Evolutionary conservation across 2,329 filamentous ascomycete genomes (phyloP).

Genomic region (Colletotrichum sp.): DNA sequence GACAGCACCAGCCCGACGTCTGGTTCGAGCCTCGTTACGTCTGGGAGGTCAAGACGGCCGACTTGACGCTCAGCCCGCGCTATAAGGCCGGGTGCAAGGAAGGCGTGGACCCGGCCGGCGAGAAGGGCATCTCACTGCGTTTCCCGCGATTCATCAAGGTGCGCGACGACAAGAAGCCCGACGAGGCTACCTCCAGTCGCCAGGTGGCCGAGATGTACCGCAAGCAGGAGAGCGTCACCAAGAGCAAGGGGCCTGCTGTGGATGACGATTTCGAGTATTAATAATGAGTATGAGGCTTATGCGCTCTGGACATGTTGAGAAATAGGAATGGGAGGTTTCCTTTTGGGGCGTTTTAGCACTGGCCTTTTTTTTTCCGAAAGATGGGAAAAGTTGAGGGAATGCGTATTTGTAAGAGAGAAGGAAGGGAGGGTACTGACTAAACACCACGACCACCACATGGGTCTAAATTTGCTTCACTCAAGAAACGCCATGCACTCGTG

Average conservation of each 20-base stretch:
- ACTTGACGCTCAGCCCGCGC: slow-evolving; percentile 88
- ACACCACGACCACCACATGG: neutral
- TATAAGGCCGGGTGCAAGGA: slow-evolving; percentile 92
- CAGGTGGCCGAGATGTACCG: slow-evolving; percentile 97
- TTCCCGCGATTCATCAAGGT: slow-evolving; percentile 94
- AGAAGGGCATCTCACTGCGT: slow-evolving; percentile 82
- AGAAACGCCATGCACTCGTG: neutral
- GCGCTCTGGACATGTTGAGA: neutral
- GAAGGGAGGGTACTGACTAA: neutral
- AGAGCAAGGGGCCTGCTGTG: slow-evolving; percentile 83
- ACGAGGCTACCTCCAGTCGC: slow-evolving; percentile 81
- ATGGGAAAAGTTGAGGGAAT: neutral
- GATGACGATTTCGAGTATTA: slow-evolving; percentile 99
- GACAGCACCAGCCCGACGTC: slow-evolving; percentile 94
- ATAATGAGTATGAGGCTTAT: slow-evolving; percentile 41
- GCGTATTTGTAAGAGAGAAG: neutral
- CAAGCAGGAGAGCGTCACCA: slow-evolving; percentile 88
- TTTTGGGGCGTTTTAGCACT: neutral
- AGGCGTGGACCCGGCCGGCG: slow-evolving; percentile 72
- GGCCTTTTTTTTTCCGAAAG: neutral
- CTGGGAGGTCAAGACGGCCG: slow-evolving; percentile 98
- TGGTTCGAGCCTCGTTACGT: slow-evolving; percentile 97
- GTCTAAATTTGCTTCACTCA: neutral
- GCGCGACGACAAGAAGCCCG: slow-evolving; percentile 94
- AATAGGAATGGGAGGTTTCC: neutral